Base-by-base conservation (phyloP, 768 basidiomycete genomes). In the Termitomyces sp. region DNA sequence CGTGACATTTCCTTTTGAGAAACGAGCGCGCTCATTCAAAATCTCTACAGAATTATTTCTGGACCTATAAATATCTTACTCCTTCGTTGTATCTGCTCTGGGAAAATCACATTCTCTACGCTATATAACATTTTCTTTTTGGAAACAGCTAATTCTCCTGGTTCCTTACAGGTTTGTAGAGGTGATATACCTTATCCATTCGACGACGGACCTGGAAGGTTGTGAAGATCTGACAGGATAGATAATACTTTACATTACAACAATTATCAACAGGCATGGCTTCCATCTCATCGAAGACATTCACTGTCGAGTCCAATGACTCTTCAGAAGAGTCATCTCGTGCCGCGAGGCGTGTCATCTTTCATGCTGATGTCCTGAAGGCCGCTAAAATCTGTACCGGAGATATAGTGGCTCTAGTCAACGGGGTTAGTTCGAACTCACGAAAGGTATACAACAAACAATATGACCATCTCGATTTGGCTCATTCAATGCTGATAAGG, bases 361-460 rank as follows among this genome's bases (percentile, higher is more conserved):
- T 91, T 63, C 83, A 87, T 67, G 72, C 80, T 55, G 87, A 89
- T 50, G 67, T 76, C 45, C 68, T 91, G 54, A 90, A 87, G 69
- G 66, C 76, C 27, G 68, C 80, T 34, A 89, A 83, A 71, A 66
- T 88, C 9, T 81, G 76, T 55, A 87, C 90, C 39, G 89, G 89
- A 16, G 91, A 93, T 69, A 73, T 86, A 34, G 71, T 91, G 54
- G 82, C 79, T 61, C 66, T 93, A 69, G 75, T 76, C 50, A 73
- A 71, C 31, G 72, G 64, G 51, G 75, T 77, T 69, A 70, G 63
- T 68, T 63, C 65, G 49, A 60, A 47, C 41, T 55, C 65, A 50
- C 60, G 54, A 61, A 75, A 71, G 72, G 75, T 71, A 36, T 22
- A 12, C 9, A 18, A 24, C 20, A 45, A 47, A 41, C 48, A 50